These are phyloP conservation scores for Cyberlindnera samutprakarnensis DNA, from an alignment of 805 yeast species.

Conservation along the genomic window DNA sequence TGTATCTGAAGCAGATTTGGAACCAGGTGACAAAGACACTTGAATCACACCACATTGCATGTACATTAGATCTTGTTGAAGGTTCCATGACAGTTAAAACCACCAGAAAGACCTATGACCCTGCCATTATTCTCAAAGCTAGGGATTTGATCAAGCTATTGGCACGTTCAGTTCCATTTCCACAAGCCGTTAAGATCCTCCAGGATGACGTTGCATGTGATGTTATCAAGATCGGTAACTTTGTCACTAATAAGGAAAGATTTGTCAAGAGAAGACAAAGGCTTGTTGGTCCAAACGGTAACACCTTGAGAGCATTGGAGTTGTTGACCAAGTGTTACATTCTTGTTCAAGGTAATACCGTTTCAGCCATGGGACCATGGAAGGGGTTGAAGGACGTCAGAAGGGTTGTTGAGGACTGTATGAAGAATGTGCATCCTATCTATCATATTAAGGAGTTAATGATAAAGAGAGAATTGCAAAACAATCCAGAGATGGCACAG, in stretches of 20 bases:
- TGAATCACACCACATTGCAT: conserved; percentile 67
- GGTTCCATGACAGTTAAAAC: conserved; percentile 97
- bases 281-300: conserved; percentile 94
- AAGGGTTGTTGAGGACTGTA: conserved; percentile 95
- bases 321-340: conserved; percentile 92
- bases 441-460: conserved; percentile 94
- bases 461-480: conserved; percentile 93
- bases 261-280: conserved; percentile 95
- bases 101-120: conserved; percentile 92
- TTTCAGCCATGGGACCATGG: conserved; percentile 93
- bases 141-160: conserved; percentile 88
- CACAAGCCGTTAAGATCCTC: conserved; percentile 87
- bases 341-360: conserved; percentile 95
- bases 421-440: conserved; percentile 95
- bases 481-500: conserved; percentile 89
- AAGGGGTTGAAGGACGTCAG: conserved; percentile 88
- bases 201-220: conserved; percentile 95
- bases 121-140: conserved; percentile 88
- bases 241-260: conserved; percentile 85
- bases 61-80: conserved; percentile 84
- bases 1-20: conserved; percentile 84
- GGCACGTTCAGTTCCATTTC: conserved; percentile 95
- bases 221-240: conserved; percentile 87
- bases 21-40: conserved; percentile 82
- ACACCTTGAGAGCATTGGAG: conserved; percentile 92